phyloP scores from a whole-genome alignment of 768 basidiomycete species.

The Pleurotus salmoneostramineus region DNA sequence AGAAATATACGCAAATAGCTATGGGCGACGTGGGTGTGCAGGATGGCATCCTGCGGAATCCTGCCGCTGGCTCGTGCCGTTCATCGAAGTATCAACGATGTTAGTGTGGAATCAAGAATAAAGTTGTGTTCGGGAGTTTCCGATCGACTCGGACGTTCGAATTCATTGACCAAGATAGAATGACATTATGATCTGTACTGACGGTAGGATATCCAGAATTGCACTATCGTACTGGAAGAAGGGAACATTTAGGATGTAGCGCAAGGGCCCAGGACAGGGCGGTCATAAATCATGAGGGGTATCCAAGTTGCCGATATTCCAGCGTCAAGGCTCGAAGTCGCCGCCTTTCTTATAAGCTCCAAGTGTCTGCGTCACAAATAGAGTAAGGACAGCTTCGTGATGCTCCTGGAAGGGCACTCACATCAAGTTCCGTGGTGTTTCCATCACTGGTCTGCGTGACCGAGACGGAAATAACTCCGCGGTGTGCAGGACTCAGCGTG shows the following conservation, averaged over 20 bases:
- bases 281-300: neutral
- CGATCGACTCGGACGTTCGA: no score
- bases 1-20: neutral
- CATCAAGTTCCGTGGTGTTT: neutral
- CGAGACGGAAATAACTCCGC: neutral
- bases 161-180: no score
- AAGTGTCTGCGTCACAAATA: neutral
- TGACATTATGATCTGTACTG: no score
- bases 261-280: no score
- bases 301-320: neutral
- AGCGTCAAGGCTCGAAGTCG: neutral
- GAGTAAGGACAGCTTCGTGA: neutral
- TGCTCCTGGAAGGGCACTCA: neutral
- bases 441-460: constrained; percentile 1
- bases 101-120: no score
- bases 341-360: neutral
- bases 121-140: no score
- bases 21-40: neutral
- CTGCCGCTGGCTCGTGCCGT: no score
- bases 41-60: neutral
- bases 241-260: no score
- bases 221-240: no score
- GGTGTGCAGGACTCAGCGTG: neutral
- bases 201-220: no score
- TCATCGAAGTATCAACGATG: no score